A percentile compares a stretch with the other conserved stretches of the same genome.
phyloP scores from a whole-genome alignment of 1,284 basidiomycete genomes.

The Taiwanofungus camphoratus region DNA sequence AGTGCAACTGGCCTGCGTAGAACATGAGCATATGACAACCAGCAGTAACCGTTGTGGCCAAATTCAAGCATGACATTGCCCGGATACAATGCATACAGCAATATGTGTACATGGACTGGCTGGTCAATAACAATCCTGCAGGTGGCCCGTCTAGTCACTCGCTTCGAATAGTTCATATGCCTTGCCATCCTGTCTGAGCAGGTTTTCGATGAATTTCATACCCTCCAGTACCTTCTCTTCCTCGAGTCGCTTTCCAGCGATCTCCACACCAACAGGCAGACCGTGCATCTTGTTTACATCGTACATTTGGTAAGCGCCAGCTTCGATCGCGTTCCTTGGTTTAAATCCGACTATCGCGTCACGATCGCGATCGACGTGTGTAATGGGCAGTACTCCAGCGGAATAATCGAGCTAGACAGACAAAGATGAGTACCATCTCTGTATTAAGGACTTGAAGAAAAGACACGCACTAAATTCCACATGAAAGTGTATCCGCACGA shows the following conservation, averaged over 20 bases:
- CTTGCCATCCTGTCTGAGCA: slow-evolving; percentile 20
- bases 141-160: too few relatives aligned
- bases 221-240: slow-evolving; percentile 56
- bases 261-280: slow-evolving; percentile 61
- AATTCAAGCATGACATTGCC: too few relatives aligned
- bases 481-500: slow-evolving; percentile 38
- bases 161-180: slow-evolving; percentile 18
- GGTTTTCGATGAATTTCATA: slow-evolving; percentile 36
- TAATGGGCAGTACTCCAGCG: slow-evolving; percentile 70
- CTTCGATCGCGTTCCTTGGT: slow-evolving; percentile 24
- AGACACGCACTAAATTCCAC: slow-evolving; percentile 58
- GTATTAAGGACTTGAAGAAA: too few relatives aligned
- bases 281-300: slow-evolving; percentile 59
- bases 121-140: too few relatives aligned
- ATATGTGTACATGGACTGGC: too few relatives aligned
- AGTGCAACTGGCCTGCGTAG: too few relatives aligned
- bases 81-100: too few relatives aligned
- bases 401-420: slow-evolving; percentile 55
- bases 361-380: slow-evolving; percentile 50
- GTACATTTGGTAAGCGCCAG: slow-evolving; percentile 40
- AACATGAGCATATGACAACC: too few relatives aligned
- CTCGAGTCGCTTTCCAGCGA: slow-evolving; percentile 51
- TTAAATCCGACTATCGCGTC: slow-evolving; percentile 45
- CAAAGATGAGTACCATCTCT: not conserved
- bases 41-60: too few relatives aligned